Evolutionary conservation across 1,139 yeast genomes (phyloP), one percentile per base, ranked within the genome.

Genomic region (Candida albicans): DNA sequence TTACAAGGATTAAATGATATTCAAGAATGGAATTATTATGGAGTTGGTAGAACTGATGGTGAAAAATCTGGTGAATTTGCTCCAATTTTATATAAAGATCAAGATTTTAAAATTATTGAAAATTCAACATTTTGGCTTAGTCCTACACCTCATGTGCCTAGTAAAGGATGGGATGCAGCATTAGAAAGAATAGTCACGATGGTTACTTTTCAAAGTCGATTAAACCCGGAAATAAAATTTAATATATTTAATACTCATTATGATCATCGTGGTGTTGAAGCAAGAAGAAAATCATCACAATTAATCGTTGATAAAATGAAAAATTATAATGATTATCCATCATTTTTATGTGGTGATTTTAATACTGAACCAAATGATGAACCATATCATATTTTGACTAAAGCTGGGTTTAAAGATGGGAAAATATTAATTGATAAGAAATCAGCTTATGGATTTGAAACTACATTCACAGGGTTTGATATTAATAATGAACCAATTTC

Each of bases 211-310:
- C 59, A 61, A 30, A 55, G 57, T 26, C 50, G 43, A 28, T 27
- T 33, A 2, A 55, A 58, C 39, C 67, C 68, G 1, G 43, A 55
- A 24, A 52, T 62, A 12, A 56, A 52, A 28, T 49, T 65, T 28
- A 78, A 78, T 48, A 69, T 78, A 22, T 76, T 75, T 60, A 77
- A 77, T 55, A 81, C 86, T 9, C 86, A 81, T 57, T 70, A 79
- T 55, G 86, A 81, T 54, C 83, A 80, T 50, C 57, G 62, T 35
- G 86, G 86, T 1, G 62, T 52, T 2, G 50, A 49, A 5, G 82
- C 85, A 1, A 59, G 84, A 35, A 56, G 64, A 33, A 67, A 75
- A 50, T 70, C 79, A 35, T 77, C 81, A 14, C 59, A 68, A 49
- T 61, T 80, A 43, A 76, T 80, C 37, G 65, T 71, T 12, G 61